These are phyloP conservation scores for Pyrrhoderma lamaoense DNA, from an alignment of 1,284 basidiomycete species.

Conservation along the genomic window DNA sequence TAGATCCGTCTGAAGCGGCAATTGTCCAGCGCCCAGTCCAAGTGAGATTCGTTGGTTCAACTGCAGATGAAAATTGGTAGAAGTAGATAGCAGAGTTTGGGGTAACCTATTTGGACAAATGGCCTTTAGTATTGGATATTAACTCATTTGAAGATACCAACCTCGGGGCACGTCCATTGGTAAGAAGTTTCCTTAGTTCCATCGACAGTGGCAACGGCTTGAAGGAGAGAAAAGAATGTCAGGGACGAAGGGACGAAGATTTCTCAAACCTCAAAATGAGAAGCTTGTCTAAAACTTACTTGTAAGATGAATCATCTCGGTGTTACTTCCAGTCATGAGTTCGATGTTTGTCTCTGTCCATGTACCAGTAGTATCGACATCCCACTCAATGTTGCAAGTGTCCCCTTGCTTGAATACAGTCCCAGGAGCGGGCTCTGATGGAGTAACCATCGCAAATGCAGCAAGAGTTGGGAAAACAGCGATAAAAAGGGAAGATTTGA, in stretches of 20 bases:
- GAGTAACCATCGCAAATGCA: constrained; percentile 44
- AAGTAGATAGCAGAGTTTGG: constrained; percentile 72
- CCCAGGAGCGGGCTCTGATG: constrained; percentile 47
- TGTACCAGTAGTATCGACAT: constrained; percentile 41
- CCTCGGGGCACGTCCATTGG: constrained; percentile 61
- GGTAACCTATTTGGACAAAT: constrained; percentile 40
- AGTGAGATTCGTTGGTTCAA: constrained; percentile 32
- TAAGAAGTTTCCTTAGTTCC: constrained; percentile 46
- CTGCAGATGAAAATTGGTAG: constrained; percentile 59
- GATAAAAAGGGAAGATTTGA: constrained; percentile 33
- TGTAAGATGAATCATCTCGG: constrained; percentile 59
- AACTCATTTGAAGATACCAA: constrained; percentile 26
- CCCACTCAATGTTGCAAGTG: constrained; percentile 50
- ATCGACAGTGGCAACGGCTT: constrained; percentile 56
- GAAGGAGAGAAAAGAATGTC: neutral
- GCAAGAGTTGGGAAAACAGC: constrained; percentile 35
- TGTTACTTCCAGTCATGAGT: constrained; percentile 75
- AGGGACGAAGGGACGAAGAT: neutral
- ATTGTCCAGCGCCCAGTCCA: constrained; percentile 85
- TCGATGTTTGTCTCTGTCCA: constrained; percentile 68
- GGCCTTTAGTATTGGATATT: neutral
- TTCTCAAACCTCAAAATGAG: neutral
- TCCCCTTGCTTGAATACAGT: constrained; percentile 48
- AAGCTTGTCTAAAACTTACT: constrained; percentile 49
- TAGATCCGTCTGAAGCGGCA: constrained; percentile 43